Percentiles rank a stretch among this genome's conserved stretches.
Evolutionary conservation across 2,329 filamentous ascomycete genomes (phyloP).

Genomic region (Pseudogymnoascus sp.): DNA sequence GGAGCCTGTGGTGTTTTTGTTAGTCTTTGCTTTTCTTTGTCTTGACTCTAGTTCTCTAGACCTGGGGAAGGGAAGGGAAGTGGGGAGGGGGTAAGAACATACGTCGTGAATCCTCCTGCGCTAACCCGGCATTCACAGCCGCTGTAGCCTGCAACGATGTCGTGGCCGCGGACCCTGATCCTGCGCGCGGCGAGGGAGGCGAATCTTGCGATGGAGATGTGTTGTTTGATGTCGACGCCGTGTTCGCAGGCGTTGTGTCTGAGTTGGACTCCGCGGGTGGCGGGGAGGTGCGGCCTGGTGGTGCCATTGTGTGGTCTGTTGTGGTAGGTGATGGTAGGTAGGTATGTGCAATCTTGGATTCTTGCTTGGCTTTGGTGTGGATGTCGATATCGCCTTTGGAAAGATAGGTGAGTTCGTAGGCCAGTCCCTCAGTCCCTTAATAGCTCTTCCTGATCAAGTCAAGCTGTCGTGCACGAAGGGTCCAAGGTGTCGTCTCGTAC

Average conservation of each 20-base stretch:
- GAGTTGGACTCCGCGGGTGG: background rate
- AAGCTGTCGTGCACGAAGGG: background rate
- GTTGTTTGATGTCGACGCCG: background rate
- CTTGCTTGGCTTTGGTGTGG: too few relatives aligned
- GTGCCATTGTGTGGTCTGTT: slow-evolving; percentile 26
- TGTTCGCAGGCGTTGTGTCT: background rate
- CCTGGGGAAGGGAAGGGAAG: slow-evolving; percentile 9
- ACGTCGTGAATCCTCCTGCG: slow-evolving; percentile 54
- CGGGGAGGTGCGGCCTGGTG: background rate
- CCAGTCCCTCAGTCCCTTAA: background rate
- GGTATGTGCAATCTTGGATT: background rate
- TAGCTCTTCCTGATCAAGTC: background rate
- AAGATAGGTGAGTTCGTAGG: background rate
- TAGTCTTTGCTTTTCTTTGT: background rate
- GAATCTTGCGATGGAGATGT: background rate
- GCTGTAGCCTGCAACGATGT: slow-evolving; percentile 68
- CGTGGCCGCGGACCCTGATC: slow-evolving; percentile 38
- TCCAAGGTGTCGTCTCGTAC: background rate
- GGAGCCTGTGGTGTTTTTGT: slow-evolving; percentile 26
- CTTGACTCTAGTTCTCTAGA: slow-evolving; percentile 16
- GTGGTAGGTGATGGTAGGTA: slow-evolving; percentile 33
- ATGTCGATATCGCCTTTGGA: too few relatives aligned
- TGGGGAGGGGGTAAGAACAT: slow-evolving; percentile 22
- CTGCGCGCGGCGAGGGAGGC: background rate
- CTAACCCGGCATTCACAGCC: slow-evolving; percentile 67